These are phyloP conservation scores for Podospora pseudoanserina DNA, from an alignment of 495 filamentous ascomycete genomes.

Conservation along the genomic window DNA sequence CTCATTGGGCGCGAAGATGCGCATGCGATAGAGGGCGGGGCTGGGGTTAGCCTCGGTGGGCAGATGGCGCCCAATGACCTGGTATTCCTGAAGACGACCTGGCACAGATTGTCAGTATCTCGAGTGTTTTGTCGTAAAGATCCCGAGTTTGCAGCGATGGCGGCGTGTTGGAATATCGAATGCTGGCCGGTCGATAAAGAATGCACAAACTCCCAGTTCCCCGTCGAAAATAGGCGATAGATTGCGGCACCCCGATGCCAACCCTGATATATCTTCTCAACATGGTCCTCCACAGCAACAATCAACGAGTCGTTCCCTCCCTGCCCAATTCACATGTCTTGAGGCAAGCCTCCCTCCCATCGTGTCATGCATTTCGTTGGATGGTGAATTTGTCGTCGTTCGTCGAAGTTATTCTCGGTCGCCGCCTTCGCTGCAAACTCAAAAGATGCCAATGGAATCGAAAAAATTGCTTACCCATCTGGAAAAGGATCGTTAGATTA, in stretches of 20 bases:
- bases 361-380: not conserved
- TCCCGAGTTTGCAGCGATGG: not conserved
- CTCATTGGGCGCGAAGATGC: constrained; percentile 95
- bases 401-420: constrained; percentile 1
- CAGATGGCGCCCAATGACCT: constrained; percentile 99
- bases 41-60: constrained; percentile 91
- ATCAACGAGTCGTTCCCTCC: not conserved
- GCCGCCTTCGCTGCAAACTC: constrained; percentile 11
- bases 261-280: not conserved
- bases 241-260: not conserved
- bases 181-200: not conserved
- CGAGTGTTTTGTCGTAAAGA: not conserved
- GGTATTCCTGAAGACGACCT: constrained; percentile 99
- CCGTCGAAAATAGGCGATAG: not conserved
- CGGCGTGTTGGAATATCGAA: not conserved
- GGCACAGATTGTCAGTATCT: constrained; percentile 25
- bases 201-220: not conserved
- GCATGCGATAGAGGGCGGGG: constrained; percentile 99
- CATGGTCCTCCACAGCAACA: not conserved
- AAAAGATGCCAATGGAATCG: constrained; percentile 19
- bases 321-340: not conserved
- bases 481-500: constrained; percentile 26
- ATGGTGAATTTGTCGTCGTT: not conserved
- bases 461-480: constrained; percentile 50
- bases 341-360: not conserved